These are phyloP conservation scores for Salix caprea DNA, from an alignment of 345 rosid species.

Conservation along the genomic window DNA sequence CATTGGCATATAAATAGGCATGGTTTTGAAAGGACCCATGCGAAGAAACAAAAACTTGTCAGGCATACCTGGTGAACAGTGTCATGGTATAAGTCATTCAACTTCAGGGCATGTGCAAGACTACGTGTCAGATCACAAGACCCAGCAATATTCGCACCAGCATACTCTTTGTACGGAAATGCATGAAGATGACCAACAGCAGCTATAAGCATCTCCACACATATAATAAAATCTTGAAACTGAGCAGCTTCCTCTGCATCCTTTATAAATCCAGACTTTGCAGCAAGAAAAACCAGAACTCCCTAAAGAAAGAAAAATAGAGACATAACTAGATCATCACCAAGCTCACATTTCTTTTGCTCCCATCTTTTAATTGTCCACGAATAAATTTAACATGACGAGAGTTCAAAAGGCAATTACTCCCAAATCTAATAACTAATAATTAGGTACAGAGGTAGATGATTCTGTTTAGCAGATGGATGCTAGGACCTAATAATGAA, in stretches of 20 bases:
- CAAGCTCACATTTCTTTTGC: not conserved
- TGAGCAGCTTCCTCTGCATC: conserved; percentile 83
- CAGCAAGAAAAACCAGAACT: conserved; percentile 91
- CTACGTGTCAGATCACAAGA: conserved; percentile 67
- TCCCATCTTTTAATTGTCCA: not conserved
- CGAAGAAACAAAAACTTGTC: not conserved
- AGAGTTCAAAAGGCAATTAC: no score
- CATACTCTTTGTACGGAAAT: conserved; percentile 97
- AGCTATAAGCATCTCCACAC: conserved; percentile 97
- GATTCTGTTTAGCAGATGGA: no score
- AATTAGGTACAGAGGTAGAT: no score
- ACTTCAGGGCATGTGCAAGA: conserved; percentile 80
- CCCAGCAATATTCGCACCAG: conserved; percentile 84
- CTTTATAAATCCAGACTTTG: conserved; percentile 75
- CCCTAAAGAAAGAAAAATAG: conserved; percentile 47
- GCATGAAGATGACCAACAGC: conserved; percentile 93
- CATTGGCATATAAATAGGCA: not conserved
- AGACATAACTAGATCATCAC: not conserved
- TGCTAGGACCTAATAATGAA: no score
- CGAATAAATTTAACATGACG: not conserved
- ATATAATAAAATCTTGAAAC: conserved; percentile 82
- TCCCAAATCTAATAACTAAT: no score
- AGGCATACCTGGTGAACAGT: conserved; percentile 88
- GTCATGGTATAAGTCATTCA: conserved; percentile 95
- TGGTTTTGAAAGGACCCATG: not conserved